phyloP scores from a whole-genome alignment of 495 filamentous ascomycete species.

The Amorphotheca resinae region DNA sequence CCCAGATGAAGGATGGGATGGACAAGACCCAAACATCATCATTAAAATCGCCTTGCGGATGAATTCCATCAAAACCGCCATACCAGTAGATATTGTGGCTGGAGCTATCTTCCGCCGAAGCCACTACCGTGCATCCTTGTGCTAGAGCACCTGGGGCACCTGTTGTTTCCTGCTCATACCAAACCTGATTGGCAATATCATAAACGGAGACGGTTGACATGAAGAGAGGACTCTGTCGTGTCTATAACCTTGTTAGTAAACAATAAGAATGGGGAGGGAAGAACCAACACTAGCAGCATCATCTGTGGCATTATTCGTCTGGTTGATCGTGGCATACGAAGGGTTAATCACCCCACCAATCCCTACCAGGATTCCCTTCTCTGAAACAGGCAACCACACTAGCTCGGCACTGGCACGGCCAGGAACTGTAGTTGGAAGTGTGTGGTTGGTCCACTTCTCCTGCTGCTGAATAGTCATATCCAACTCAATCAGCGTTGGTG shows the following conservation, averaged over 20 bases:
- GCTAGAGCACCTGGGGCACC: constrained; percentile 40
- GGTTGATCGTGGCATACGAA: constrained; percentile 19
- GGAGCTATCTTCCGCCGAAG: constrained; percentile 44
- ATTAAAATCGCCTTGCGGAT: constrained; percentile 23
- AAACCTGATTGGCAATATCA: constrained; percentile 43
- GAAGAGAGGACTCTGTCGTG: constrained; percentile 39
- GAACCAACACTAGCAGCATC: constrained; percentile 30
- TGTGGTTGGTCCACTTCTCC: constrained; percentile 42
- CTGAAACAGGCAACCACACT: constrained; percentile 57
- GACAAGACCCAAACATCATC: constrained; percentile 68
- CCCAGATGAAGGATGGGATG: constrained; percentile 68
- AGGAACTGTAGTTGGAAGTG: constrained; percentile 36
- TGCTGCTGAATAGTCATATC: constrained; percentile 40
- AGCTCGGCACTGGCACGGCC: constrained; percentile 50
- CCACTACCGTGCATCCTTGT: constrained; percentile 55
- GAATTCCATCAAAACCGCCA: constrained; percentile 47
- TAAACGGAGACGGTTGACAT: constrained; percentile 58
- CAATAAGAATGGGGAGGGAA: neutral
- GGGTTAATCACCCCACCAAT: constrained; percentile 55
- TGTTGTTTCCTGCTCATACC: constrained; percentile 50
- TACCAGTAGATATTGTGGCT: constrained; percentile 68
- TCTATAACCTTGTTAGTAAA: constrained; percentile 9
- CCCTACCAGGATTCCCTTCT: constrained; percentile 48
- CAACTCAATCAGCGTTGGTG: constrained; percentile 45
- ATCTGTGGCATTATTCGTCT: constrained; percentile 24